Evolutionary conservation across 345 rosid species (phyloP), one percentile per base, ranked within the genome.

Genomic region (Ricinus communis): DNA sequence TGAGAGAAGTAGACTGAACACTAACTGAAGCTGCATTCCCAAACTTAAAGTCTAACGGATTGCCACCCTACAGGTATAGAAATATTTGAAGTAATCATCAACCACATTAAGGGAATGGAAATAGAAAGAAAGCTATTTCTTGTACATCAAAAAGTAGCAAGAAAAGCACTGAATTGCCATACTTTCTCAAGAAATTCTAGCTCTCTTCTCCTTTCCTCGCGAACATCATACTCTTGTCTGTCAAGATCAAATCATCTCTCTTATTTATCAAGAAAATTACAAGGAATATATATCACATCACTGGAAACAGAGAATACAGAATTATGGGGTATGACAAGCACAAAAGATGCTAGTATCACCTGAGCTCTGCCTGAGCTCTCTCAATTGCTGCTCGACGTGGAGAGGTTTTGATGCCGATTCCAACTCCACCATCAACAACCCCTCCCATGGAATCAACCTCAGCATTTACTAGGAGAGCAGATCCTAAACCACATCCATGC

Each of bases 391-490:
- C 89, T 83, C 82, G 87, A 73, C 83, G 82, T 10, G 93, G 98
- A 84, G 99, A 96, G 85, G 95, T 80, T 85, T 91, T 90, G 76
- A 89, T 79, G 74, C 91, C 91, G 82, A 82, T 80, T 80, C 91
- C 97, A 83, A 82, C 91, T 86, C 97, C 94, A 52, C 96, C 87
- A 69, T 96, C 96, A 62, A 91, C 89, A 89, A 90, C 90, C 83
- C 98, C 99, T 81, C 98, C 98, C 99, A 96, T 96, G 87, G 96
- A 93, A 86, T 91, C 98, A 85, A 88, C 91, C 85, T 96, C 99
- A 84, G 99, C 97, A 93, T 91, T 87, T 93, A 93, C 90, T 76
- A 87, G 77, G 81, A 78, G 74, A 79, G 72, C 80, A 82, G 83
- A 79, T 75, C 79, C 87, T 66, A 86, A 81, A 72, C 85, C 82